Evolutionary conservation across 1,284 basidiomycete genomes (phyloP).

Genomic region (Ceratobasidium sp.): DNA sequence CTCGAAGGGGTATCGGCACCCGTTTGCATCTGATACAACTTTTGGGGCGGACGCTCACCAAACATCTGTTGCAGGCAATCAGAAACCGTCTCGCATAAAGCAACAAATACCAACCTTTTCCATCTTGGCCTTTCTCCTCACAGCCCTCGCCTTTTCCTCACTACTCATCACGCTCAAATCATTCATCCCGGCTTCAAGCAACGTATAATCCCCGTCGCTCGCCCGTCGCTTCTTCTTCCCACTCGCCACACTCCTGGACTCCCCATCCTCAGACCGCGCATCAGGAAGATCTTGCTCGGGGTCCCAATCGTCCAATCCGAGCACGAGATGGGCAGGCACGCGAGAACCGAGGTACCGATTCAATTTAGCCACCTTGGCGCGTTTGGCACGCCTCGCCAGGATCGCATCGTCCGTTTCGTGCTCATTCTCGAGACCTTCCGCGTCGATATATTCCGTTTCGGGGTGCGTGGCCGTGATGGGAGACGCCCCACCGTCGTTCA

Average conservation of each 20-base stretch:
- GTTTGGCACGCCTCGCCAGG: slow-evolving; percentile 65
- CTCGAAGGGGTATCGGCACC: slow-evolving; percentile 53
- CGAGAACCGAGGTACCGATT: slow-evolving; percentile 79
- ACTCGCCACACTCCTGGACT: slow-evolving; percentile 42
- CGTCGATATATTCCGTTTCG: slow-evolving; percentile 5
- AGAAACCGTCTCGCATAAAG: slow-evolving; percentile 34
- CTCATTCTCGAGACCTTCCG: not conserved
- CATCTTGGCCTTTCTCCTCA: slow-evolving; percentile 79
- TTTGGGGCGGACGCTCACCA: slow-evolving; percentile 75
- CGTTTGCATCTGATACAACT: slow-evolving; percentile 67
- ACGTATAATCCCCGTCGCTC: slow-evolving; percentile 40
- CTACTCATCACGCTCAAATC: slow-evolving; percentile 55
- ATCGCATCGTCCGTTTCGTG: slow-evolving; percentile 50
- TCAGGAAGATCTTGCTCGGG: slow-evolving; percentile 51
- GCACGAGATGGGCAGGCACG: slow-evolving; percentile 70
- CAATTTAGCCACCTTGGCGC: slow-evolving; percentile 74
- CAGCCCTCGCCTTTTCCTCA: slow-evolving; percentile 58
- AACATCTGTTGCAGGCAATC: slow-evolving; percentile 62
- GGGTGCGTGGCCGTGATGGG: not conserved
- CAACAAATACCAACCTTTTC: slow-evolving; percentile 67
- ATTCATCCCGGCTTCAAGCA: slow-evolving; percentile 44
- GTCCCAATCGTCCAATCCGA: slow-evolving; percentile 55
- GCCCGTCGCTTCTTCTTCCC: slow-evolving; percentile 23
- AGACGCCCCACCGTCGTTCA: too few relatives aligned
- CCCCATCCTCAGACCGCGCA: slow-evolving; percentile 43